phyloP scores from a whole-genome alignment of 2,329 filamentous ascomycete species.

The Penicillium sp. region DNA sequence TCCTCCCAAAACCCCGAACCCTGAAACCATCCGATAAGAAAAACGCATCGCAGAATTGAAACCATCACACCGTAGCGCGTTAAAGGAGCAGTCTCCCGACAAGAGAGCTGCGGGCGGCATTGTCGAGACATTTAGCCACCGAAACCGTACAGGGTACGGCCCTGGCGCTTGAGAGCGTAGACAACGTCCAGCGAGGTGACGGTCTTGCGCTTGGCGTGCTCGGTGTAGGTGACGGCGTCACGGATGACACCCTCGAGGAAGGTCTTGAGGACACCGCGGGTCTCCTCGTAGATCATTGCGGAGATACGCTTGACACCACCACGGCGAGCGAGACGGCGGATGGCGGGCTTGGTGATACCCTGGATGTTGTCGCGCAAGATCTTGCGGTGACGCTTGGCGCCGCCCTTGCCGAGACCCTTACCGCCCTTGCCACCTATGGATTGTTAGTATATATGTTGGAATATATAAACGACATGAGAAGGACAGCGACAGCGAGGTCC shows the following conservation, averaged over 20 bases:
- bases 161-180: slow-evolving; percentile 61
- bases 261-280: slow-evolving; percentile 74
- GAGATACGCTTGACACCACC: slow-evolving; percentile 99
- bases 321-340: slow-evolving; percentile 97
- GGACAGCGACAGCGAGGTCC: slow-evolving; percentile 5
- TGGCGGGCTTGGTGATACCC: slow-evolving; percentile 98
- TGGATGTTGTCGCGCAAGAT: slow-evolving; percentile 99
- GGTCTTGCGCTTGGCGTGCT: slow-evolving; percentile 69
- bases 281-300: slow-evolving; percentile 86
- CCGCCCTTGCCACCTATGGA: slow-evolving; percentile 81
- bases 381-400: slow-evolving; percentile 98
- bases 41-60: slow-evolving; percentile 5
- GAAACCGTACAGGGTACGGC: slow-evolving; percentile 76
- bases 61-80: slow-evolving; percentile 24
- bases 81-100: slow-evolving; percentile 9
- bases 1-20: slow-evolving; percentile 8
- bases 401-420: slow-evolving; percentile 96
- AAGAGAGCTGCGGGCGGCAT: not conserved
- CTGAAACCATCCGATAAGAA: slow-evolving; percentile 1
- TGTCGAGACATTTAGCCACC: slow-evolving; percentile 59
- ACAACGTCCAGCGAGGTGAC: slow-evolving; percentile 57
- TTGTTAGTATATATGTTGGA: slow-evolving; percentile 13
- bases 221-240: slow-evolving; percentile 75
- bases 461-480: not conserved
- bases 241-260: slow-evolving; percentile 79